phyloP scores from a whole-genome alignment of 805 yeast species.

The Jamesozyma hellenica region DNA sequence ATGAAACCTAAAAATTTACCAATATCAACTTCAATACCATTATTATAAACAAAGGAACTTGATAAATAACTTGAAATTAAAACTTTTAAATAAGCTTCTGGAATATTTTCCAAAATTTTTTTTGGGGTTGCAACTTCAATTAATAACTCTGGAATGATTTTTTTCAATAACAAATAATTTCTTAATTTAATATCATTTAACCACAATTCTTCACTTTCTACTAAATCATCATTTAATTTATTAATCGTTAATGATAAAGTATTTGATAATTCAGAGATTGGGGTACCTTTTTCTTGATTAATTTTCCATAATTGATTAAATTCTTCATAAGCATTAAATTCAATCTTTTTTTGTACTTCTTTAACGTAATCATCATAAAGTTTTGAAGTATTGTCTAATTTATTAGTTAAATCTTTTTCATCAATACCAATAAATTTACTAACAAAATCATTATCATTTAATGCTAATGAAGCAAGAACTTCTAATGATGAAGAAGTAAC shows the following conservation, averaged over 20 bases:
- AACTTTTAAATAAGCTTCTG: constrained; percentile 78
- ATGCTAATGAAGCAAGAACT: constrained; percentile 86
- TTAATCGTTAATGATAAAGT: constrained; percentile 74
- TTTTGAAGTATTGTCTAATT: constrained; percentile 1
- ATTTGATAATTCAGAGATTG: constrained; percentile 66
- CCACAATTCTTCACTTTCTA: constrained; percentile 76
- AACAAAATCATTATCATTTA: constrained; percentile 76
- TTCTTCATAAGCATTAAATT: constrained; percentile 70
- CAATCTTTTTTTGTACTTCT: constrained; percentile 69
- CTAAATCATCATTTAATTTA: constrained; percentile 75
- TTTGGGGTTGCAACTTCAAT: constrained; percentile 57
- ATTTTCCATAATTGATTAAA: constrained; percentile 81
- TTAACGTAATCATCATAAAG: constrained; percentile 78
- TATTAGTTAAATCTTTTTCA: constrained; percentile 9
- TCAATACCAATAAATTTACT: constrained; percentile 48
- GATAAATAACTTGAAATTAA: constrained; percentile 81
- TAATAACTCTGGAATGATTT: constrained; percentile 70
- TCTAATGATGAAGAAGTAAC: constrained; percentile 94
- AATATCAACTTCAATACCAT: constrained; percentile 70
- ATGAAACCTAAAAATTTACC: constrained; percentile 65
- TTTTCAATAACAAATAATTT: constrained; percentile 54
- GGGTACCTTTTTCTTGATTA: constrained; percentile 50
- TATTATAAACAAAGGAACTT: constrained; percentile 71
- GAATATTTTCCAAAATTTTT: constrained; percentile 63
- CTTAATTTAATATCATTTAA: constrained; percentile 67